Conservation (phyloP, 129 eudicot genomes). For the Silybum marianum region DNA sequence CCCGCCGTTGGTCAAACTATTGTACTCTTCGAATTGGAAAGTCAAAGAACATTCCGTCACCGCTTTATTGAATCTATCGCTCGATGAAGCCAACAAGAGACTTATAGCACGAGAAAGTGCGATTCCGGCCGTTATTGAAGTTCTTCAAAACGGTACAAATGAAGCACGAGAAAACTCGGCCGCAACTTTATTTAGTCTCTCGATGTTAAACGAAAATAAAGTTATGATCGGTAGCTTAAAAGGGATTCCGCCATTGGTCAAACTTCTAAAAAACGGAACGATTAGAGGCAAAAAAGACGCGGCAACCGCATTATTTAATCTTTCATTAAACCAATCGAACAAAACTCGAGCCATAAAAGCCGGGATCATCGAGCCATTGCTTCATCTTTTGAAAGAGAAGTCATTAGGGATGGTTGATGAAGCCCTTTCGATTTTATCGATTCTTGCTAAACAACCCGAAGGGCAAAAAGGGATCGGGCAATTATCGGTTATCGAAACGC, state of each 20-base stretch:
- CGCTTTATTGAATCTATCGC: constrained; percentile 62
- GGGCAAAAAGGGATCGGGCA: constrained; percentile 66
- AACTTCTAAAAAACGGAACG: constrained; percentile 52
- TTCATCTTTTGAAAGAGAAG: constrained; percentile 53
- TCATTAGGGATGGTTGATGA: constrained; percentile 73
- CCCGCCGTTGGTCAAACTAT: constrained; percentile 52
- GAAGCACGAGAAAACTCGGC: constrained; percentile 78
- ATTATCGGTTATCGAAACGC: constrained; percentile 48
- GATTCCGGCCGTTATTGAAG: constrained; percentile 61
- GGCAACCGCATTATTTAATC: constrained; percentile 65
- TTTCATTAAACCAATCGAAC: constrained; percentile 53
- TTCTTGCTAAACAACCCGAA: constrained; percentile 62
- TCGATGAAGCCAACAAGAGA: constrained; percentile 61
- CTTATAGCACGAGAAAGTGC: constrained; percentile 64
- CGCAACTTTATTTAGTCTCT: constrained; percentile 70
- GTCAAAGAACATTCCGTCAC: constrained; percentile 67
- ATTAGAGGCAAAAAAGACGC: constrained; percentile 71
- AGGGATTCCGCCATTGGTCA: constrained; percentile 61
- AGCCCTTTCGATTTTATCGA: constrained; percentile 63
- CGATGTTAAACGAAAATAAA: constrained; percentile 71
- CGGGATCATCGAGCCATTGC: constrained; percentile 65
- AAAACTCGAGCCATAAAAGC: constrained; percentile 69
- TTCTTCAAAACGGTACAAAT: constrained; percentile 53
- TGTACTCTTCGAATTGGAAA: constrained; percentile 39
- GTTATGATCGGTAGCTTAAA: constrained; percentile 51